phyloP scores from a whole-genome alignment of 257 asterid species.

The Hygrophila difformis region DNA sequence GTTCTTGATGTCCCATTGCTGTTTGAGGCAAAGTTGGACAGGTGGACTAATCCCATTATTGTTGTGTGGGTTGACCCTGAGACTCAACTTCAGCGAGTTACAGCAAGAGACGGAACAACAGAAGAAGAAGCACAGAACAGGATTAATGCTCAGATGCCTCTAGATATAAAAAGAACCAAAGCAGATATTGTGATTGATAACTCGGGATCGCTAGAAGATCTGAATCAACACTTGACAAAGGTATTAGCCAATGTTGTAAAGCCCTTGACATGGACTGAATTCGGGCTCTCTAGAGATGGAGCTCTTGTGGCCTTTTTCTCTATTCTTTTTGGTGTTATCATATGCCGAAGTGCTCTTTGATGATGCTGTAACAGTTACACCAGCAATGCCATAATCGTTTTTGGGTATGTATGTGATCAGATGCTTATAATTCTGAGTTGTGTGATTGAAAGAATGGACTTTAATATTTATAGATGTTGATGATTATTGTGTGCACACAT shows the following conservation, averaged over 20 bases:
- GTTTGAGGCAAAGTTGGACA: slow-evolving; percentile 84
- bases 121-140: slow-evolving; percentile 69
- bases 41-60: slow-evolving; percentile 74
- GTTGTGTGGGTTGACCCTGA: slow-evolving; percentile 86
- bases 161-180: slow-evolving; percentile 59
- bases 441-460: too few species aligned
- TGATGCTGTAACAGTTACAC: too few species aligned
- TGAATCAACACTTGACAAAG: slow-evolving; percentile 46
- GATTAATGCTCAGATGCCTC: slow-evolving; percentile 77
- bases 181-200: slow-evolving; percentile 76
- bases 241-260: slow-evolving; percentile 42
- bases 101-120: slow-evolving; percentile 64
- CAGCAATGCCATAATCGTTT: too few species aligned
- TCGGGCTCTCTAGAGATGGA: slow-evolving; percentile 70
- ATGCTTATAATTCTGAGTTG: too few species aligned
- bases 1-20: slow-evolving; percentile 91
- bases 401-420: too few species aligned
- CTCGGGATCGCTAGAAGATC: slow-evolving; percentile 55
- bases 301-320: slow-evolving; percentile 48
- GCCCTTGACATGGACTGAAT: slow-evolving; percentile 82
- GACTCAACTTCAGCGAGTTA: slow-evolving; percentile 79
- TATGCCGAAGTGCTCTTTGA: slow-evolving; percentile 39
- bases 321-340: slow-evolving; percentile 41
- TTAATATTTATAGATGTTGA: too few species aligned
- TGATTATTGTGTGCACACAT: too few species aligned